phyloP scores from a whole-genome alignment of 2,329 filamentous ascomycete genomes.

The Tolypocladium amazonense region DNA sequence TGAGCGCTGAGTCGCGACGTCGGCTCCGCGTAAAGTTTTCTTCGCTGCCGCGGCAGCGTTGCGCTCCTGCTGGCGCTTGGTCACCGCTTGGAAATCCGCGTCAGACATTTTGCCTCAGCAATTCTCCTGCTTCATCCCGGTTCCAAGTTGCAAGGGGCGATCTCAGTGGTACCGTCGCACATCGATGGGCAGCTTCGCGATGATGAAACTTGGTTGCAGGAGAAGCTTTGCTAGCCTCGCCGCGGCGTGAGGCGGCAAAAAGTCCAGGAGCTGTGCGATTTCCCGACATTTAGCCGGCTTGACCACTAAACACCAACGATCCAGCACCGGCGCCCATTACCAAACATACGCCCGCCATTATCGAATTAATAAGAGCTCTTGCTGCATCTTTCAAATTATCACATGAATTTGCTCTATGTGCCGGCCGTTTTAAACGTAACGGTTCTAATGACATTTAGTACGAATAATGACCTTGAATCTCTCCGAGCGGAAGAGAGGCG shows the following conservation, averaged over 20 bases:
- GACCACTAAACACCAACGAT: neutral
- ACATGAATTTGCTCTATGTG: neutral
- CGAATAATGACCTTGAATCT: neutral
- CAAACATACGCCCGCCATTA: neutral
- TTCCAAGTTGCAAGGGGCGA: slow-evolving; percentile 26
- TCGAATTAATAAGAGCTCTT: neutral
- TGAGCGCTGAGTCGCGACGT: slow-evolving; percentile 68
- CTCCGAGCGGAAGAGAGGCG: neutral
- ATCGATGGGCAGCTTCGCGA: slow-evolving; percentile 18
- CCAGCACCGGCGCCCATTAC: neutral
- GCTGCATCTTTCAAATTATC: neutral
- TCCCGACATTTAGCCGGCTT: slow-evolving; percentile 22
- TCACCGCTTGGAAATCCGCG: slow-evolving; percentile 80
- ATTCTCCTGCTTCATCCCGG: slow-evolving; percentile 28
- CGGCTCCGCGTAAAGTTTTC: slow-evolving; percentile 73
- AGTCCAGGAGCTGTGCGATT: slow-evolving; percentile 7
- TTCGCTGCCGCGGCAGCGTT: slow-evolving; percentile 69
- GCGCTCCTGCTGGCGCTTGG: slow-evolving; percentile 84
- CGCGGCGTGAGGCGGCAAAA: slow-evolving; percentile 19
- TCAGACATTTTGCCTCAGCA: slow-evolving; percentile 49
- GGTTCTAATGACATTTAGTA: neutral
- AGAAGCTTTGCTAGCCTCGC: slow-evolving; percentile 5
- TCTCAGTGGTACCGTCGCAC: slow-evolving; percentile 23
- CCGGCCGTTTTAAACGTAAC: neutral
- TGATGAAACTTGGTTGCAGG: slow-evolving; percentile 9